These are phyloP conservation scores for Diaporthe sp. DNA, from an alignment of 2,329 filamentous ascomycete genomes.

Conservation along the genomic window DNA sequence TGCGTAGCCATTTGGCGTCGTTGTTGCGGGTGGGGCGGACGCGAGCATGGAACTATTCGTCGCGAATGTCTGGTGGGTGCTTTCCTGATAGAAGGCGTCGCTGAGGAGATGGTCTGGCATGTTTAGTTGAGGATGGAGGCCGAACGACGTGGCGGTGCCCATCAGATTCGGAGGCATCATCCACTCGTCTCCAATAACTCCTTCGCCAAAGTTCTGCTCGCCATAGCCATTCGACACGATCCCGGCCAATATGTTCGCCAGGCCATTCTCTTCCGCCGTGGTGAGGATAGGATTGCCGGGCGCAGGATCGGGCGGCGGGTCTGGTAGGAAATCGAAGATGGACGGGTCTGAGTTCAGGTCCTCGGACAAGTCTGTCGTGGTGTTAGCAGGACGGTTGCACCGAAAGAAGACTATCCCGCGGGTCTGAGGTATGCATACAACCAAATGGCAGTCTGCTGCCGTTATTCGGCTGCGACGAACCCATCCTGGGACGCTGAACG, in stretches of 20 bases:
- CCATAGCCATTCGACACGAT: conserved; percentile 60
- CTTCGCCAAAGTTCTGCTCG: conserved; percentile 55
- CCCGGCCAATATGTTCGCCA: conserved; percentile 68
- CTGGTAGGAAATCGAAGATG: conserved; percentile 51
- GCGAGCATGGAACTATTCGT: conserved; percentile 4
- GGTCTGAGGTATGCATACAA: conserved; percentile 61
- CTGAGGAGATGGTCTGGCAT: conserved; percentile 41
- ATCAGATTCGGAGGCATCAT: conserved; percentile 73
- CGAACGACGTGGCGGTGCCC: conserved; percentile 72
- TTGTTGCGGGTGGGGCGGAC: conserved; percentile 6
- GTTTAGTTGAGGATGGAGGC: conserved; percentile 56
- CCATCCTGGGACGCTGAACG: conserved; percentile 68
- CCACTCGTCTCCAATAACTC: conserved; percentile 63
- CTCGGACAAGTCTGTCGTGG: conserved; percentile 16
- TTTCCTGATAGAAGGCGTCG: conserved; percentile 41
- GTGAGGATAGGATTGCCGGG: conserved; percentile 74
- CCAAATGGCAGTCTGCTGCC: conserved; percentile 69
- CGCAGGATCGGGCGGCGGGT: conserved; percentile 69
- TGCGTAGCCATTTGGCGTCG: conserved; percentile 23
- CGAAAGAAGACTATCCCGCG: not conserved
- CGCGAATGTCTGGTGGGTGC: conserved; percentile 32
- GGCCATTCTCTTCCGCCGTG: conserved; percentile 63
- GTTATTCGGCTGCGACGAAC: conserved; percentile 66
- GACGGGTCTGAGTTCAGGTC: conserved; percentile 23
- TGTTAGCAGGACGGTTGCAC: not conserved